These are phyloP conservation scores for Backusella tarrabulga DNA, from an alignment of 192 early-diverging fungal species.

Conservation along the genomic window DNA sequence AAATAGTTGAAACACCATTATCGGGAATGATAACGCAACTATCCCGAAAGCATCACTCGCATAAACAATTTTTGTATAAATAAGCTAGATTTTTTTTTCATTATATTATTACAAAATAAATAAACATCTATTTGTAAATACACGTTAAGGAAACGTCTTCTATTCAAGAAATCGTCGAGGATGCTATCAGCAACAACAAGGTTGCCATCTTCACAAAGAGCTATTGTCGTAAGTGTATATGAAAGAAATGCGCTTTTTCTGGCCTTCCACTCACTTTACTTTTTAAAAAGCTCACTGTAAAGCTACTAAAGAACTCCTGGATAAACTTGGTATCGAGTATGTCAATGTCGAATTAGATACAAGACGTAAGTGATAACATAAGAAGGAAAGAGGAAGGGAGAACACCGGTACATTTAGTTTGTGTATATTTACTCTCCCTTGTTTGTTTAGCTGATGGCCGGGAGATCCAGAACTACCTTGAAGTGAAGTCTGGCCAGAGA, in stretches of 20 bases:
- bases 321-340: conserved; percentile 35
- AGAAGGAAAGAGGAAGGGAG: neutral
- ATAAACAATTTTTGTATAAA: neutral
- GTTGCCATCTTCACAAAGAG: conserved; percentile 78
- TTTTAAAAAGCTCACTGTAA: conserved; percentile 50
- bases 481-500: conserved; percentile 54
- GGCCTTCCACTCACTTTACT: neutral
- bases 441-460: conserved; percentile 34
- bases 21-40: neutral
- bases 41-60: neutral
- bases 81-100: neutral
- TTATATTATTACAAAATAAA: neutral
- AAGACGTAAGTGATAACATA: conserved; percentile 34
- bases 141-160: conserved; percentile 14
- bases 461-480: conserved; percentile 61
- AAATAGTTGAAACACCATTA: neutral
- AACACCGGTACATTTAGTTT: neutral
- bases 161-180: conserved; percentile 40
- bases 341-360: conserved; percentile 55
- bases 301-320: conserved; percentile 49
- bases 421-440: neutral
- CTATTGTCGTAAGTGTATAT: conserved; percentile 51
- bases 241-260: neutral
- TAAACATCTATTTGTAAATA: neutral
- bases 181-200: conserved; percentile 44